phyloP scores from a whole-genome alignment of 2,329 filamentous ascomycete species.

The Aspergillus neoniger region DNA sequence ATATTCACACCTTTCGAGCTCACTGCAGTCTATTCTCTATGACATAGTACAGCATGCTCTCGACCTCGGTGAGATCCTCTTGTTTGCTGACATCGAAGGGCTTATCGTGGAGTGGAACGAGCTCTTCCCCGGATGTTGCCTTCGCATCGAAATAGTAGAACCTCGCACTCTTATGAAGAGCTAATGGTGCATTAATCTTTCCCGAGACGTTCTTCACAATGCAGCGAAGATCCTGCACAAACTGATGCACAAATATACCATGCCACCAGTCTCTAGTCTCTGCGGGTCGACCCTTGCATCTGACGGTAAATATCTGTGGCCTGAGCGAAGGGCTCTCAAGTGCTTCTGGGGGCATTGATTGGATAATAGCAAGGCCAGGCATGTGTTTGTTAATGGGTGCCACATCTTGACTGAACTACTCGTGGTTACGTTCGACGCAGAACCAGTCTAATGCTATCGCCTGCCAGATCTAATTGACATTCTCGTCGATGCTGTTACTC shows the following conservation, averaged over 20 bases:
- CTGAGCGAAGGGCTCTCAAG: not conserved
- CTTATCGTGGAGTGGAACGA: not conserved
- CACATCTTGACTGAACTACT: too few relatives aligned
- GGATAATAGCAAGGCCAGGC: too few relatives aligned
- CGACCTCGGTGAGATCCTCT: not conserved
- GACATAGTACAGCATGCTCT: constrained; percentile 5
- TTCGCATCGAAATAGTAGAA: constrained; percentile 1
- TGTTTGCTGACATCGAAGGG: not conserved
- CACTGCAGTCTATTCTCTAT: constrained; percentile 7
- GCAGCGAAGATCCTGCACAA: not conserved
- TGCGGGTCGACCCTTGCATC: not conserved
- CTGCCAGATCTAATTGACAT: too few relatives aligned
- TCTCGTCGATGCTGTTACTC: too few relatives aligned
- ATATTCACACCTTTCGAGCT: not conserved
- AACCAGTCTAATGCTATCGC: too few relatives aligned
- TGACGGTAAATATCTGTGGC: not conserved
- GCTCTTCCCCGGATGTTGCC: not conserved
- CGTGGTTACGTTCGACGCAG: too few relatives aligned
- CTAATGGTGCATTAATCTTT: not conserved
- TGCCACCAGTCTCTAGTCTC: not conserved
- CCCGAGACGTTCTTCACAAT: not conserved
- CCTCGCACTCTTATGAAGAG: constrained; percentile 4
- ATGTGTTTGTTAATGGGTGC: too few relatives aligned
- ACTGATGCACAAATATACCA: not conserved
- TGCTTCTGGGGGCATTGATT: too few relatives aligned